Evolutionary conservation across 2,329 filamentous ascomycete genomes (phyloP), one percentile per base, ranked within the genome.

Genomic region (Aspergillus sp.): DNA sequence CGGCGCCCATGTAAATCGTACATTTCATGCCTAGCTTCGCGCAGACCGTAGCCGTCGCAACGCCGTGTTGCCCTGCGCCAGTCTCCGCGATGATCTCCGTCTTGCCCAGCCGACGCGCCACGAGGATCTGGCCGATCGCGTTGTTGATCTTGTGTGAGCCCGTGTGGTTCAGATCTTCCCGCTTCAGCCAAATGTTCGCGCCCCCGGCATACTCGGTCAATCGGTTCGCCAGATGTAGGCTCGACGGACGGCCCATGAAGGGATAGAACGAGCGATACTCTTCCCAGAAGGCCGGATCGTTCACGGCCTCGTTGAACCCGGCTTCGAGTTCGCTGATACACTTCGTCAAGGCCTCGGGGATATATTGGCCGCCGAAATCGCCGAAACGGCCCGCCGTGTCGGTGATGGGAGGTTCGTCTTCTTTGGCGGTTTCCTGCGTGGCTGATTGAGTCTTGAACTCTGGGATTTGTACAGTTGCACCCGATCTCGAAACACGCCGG

Each of bases 81-180:
- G 94, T 97, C 80, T 97, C 93, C 52, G 93, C 93, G 68, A 97
- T 97, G 69, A 97, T 96, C 76, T 92, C 90, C 3, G 87, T 96
- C 85, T 97, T 97, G 54, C 93, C 93, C 50, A 97, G 79, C 63
- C 91, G 84, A 68, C 84, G 84, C 1, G 93, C 94, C 20, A 97
- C 80, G 14, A 97, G 84, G 52, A 96, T 86, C 76, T 97, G 93
- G 1, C 94, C 94, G 1, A 98, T 81, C 0, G 93, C 93, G 69
- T 98, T 98, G 81, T 98, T 98, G 82, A 98, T 97, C 84, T 98
- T 98, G 83, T 98, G 94, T 61, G 90, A 94, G 64, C 94, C 94
- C 6, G 94, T 97, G 73, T 97, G 94, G 77, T 97, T 97, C 58
- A 97, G 80, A 73, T 98, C 94, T 78, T 98, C 94, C 66, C 94